Percentiles rank a stretch among this genome's conserved stretches.
phyloP scores from a whole-genome alignment of 1,284 basidiomycete species.

The Trametes versicolor region DNA sequence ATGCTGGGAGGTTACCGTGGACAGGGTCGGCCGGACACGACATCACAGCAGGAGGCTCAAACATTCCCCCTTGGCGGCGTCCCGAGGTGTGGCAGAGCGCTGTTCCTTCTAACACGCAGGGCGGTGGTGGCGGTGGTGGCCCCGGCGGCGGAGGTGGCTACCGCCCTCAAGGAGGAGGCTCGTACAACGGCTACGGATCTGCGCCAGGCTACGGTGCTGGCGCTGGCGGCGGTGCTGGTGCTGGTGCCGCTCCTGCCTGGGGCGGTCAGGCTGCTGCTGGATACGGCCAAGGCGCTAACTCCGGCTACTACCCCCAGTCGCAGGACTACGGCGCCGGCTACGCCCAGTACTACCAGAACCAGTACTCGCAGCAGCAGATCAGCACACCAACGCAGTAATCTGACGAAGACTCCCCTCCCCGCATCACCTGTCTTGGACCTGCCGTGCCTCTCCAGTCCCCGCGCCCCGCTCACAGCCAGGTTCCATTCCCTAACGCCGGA shows the following conservation, averaged over 20 bases:
- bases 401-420: slow-evolving; percentile 10
- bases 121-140: slow-evolving; percentile 43
- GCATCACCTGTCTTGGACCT: slow-evolving; percentile 26
- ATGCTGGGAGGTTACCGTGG: slow-evolving; percentile 67
- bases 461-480: slow-evolving; percentile 22
- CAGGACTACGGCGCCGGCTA: slow-evolving; percentile 79
- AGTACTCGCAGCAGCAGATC: slow-evolving; percentile 78
- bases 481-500: slow-evolving; percentile 25
- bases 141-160: slow-evolving; percentile 43
- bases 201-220: slow-evolving; percentile 39
- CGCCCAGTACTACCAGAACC: slow-evolving; percentile 84
- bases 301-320: slow-evolving; percentile 48
- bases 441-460: slow-evolving; percentile 22
- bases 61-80: slow-evolving; percentile 87
- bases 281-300: slow-evolving; percentile 42
- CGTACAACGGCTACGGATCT: slow-evolving; percentile 42
- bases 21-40: slow-evolving; percentile 72
- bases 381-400: slow-evolving; percentile 58
- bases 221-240: slow-evolving; percentile 22
- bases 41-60: slow-evolving; percentile 81
- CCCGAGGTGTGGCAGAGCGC: slow-evolving; percentile 82
- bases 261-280: slow-evolving; percentile 48
- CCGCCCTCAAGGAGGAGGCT: slow-evolving; percentile 52
- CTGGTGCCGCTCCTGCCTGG: slow-evolving; percentile 39
- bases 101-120: slow-evolving; percentile 51